phyloP scores from a whole-genome alignment of 1,139 yeast genomes.

The Pneumocystis murina region DNA sequence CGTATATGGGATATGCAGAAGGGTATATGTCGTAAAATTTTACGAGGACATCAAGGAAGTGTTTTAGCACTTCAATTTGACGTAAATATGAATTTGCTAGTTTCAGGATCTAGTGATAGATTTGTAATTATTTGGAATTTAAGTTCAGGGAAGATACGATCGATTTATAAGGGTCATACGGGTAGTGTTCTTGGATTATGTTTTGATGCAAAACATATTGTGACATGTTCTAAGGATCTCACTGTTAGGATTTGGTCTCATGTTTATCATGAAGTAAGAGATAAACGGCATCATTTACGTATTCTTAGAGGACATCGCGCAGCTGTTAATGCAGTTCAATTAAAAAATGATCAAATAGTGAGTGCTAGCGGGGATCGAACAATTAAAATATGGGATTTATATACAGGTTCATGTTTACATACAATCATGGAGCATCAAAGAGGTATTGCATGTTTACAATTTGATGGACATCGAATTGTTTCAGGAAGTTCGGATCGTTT shows the following conservation, averaged over 20 bases:
- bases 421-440: conserved; percentile 27
- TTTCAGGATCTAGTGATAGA: conserved; percentile 23
- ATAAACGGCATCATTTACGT: background rate
- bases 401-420: conserved; percentile 76
- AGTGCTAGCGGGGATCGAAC: conserved; percentile 65
- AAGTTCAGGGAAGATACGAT: conserved; percentile 42
- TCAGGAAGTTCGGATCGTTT: conserved; percentile 23
- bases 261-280: background rate
- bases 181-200: conserved; percentile 11
- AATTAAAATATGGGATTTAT: conserved; percentile 91
- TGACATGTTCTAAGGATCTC: conserved; percentile 13
- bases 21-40: conserved; percentile 4
- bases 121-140: conserved; percentile 32
- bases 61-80: conserved; percentile 12
- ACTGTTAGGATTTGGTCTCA: conserved; percentile 12
- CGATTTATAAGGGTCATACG: conserved; percentile 52
- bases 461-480: conserved; percentile 16
- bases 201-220: conserved; percentile 8
- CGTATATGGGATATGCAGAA: conserved; percentile 12
- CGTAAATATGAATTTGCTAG: conserved; percentile 5
- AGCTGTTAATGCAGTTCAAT: conserved; percentile 13
- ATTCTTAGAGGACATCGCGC: conserved; percentile 12
- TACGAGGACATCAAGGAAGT: conserved; percentile 11
- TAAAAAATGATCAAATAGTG: conserved; percentile 8
- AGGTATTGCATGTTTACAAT: conserved; percentile 14